These are phyloP conservation scores for Solidago caesia DNA, from an alignment of 129 eudicot genomes.

Conservation along the genomic window DNA sequence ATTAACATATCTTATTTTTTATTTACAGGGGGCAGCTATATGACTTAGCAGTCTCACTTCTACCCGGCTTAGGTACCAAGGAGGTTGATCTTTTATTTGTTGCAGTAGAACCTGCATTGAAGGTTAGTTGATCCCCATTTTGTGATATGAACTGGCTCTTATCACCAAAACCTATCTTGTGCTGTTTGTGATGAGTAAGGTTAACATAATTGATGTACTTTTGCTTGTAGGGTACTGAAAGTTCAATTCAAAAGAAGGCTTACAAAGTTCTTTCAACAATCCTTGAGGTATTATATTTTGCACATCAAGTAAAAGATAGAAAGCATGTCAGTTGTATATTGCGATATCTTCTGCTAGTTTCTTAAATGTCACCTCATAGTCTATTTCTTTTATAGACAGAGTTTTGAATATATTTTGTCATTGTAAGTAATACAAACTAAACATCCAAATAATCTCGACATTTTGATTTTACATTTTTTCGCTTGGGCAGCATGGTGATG, in stretches of 20 bases:
- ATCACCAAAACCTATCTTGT: background rate
- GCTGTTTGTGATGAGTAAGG: constrained; percentile 2
- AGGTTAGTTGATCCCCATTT: constrained; percentile 43
- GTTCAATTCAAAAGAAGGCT: constrained; percentile 86
- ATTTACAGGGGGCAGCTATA: constrained; percentile 60
- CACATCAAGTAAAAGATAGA: background rate
- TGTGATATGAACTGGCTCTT: background rate
- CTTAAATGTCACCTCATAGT: background rate
- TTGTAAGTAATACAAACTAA: background rate
- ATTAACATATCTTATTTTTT: background rate
- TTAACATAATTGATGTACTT: background rate
- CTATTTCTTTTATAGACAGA: background rate
- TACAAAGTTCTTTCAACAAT: constrained; percentile 81
- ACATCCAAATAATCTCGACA: constrained; percentile 10
- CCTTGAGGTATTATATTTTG: constrained; percentile 53
- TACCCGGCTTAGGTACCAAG: constrained; percentile 73
- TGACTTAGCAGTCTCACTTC: constrained; percentile 81
- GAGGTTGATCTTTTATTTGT: constrained; percentile 69
- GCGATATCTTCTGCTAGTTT: background rate
- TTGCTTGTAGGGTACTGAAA: constrained; percentile 63
- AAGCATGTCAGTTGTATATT: background rate
- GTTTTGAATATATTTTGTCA: background rate
- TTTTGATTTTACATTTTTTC: constrained; percentile 8
- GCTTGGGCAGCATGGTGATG: constrained; percentile 53
- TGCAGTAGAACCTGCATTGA: constrained; percentile 65